phyloP scores from a whole-genome alignment of 1,284 basidiomycete genomes.

The Irpex lacteus region DNA sequence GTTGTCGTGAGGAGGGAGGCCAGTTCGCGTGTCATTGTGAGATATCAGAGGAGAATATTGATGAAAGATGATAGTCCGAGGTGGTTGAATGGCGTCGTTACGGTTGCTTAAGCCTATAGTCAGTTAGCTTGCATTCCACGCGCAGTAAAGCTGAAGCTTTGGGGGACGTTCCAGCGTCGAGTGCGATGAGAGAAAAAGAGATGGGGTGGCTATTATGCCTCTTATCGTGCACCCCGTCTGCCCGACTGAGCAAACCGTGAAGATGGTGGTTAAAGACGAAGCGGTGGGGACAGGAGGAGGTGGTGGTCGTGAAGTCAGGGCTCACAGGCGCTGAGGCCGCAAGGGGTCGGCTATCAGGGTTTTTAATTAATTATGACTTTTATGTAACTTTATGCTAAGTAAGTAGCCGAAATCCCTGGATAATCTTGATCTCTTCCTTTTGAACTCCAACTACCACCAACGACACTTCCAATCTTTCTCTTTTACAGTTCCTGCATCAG shows the following conservation, averaged over 20 bases:
- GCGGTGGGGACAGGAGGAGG: not conserved
- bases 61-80: not conserved
- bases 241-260: not conserved
- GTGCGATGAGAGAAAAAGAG: not conserved
- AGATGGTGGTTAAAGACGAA: not conserved
- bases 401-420: not conserved
- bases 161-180: not conserved
- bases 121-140: not conserved
- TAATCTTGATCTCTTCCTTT: not conserved
- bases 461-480: not conserved
- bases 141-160: not conserved
- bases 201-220: not conserved
- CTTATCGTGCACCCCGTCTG: not conserved
- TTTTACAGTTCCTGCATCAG: not conserved
- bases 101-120: not conserved
- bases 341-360: not conserved
- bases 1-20: conserved; percentile 24
- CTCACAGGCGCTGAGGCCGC: not conserved
- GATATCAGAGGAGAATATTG: not conserved
- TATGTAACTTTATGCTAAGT: not conserved
- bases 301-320: not conserved
- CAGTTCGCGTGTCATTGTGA: conserved; percentile 25
- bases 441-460: not conserved
- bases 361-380: not conserved
- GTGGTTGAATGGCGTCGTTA: not conserved